Evolutionary conservation across 768 basidiomycete genomes (phyloP).

Genomic region (Termitomyces sp.): DNA sequence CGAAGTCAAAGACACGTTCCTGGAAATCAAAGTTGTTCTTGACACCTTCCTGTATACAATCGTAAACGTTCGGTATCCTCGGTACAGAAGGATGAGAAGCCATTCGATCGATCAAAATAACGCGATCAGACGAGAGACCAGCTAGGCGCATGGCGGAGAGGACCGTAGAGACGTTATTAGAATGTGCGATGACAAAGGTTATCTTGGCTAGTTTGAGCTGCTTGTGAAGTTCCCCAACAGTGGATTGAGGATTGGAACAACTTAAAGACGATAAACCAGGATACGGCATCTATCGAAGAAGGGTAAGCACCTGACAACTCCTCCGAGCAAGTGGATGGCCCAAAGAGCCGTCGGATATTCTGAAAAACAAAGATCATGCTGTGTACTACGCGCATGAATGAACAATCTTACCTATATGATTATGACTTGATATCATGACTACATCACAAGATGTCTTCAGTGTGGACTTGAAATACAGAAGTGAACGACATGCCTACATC

Average conservation of each 20-base stretch:
- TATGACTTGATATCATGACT: slow-evolving; percentile 56
- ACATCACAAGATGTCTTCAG: neutral
- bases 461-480: neutral
- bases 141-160: slow-evolving; percentile 33
- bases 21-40: slow-evolving; percentile 28
- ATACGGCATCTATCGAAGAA: neutral
- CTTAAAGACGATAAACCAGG: slow-evolving; percentile 25
- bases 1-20: slow-evolving; percentile 42
- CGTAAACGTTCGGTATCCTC: slow-evolving; percentile 21
- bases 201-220: slow-evolving; percentile 46
- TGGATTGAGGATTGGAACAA: slow-evolving; percentile 55
- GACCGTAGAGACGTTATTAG: slow-evolving; percentile 34
- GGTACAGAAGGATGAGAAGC: slow-evolving; percentile 4
- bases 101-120: slow-evolving; percentile 36
- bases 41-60: slow-evolving; percentile 27
- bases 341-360: slow-evolving; percentile 50
- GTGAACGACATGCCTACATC: slow-evolving; percentile 45
- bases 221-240: slow-evolving; percentile 49
- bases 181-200: slow-evolving; percentile 44
- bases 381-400: neutral
- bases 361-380: slow-evolving; percentile 14
- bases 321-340: slow-evolving; percentile 52
- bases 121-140: slow-evolving; percentile 35
- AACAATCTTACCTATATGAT: slow-evolving; percentile 43
- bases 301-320: slow-evolving; percentile 44